Base-by-base conservation (phyloP, 129 eudicot genomes). In the Centrapalus pauciflorus region DNA sequence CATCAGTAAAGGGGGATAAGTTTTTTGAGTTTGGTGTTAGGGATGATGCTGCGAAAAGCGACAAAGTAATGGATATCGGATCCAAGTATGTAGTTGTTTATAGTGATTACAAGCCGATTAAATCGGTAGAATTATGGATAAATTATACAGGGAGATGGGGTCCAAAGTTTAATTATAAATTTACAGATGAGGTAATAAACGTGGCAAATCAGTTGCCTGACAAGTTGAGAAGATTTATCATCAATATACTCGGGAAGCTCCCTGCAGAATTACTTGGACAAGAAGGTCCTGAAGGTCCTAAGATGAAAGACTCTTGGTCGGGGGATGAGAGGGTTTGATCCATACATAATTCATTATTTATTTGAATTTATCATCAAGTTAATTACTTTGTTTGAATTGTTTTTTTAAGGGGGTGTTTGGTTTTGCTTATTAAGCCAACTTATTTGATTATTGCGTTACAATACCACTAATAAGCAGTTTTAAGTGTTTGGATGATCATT, bases 61-160 rank as follows among this genome's bases (percentile, higher is more conserved):
- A 20, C 11, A 64, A 55, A 3, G 28, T 64, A 50, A 77, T 77
- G 73, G 77, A 77, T 35, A 64, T 77, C 19, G 73, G 35, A 19
- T 46, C 49, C 1, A 57, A 27, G 8, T 64, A 77, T 41, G 16
- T 70, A 10, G 26, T 64, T 29, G 61, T 77, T 33, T 59, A 3
- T 14, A 28, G 50, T 4, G 73, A 77, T 59, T 28, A 63, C 25
- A 49, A 43, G 30, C 2, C 29, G 43, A 14, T 17, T 24, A 2
- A 2, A 0, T 10, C 7, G 9, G 3, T 35, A 45, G 28, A 70
- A 58, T 63, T 61, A 17, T 77, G 77, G 81, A 5, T 77, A 77
- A n/a, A 32, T 23, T 77, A 64, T 35, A 28, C 73, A 8, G 81
- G 81, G 16, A 55, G 77, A 64, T 77, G 81, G 73, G 81, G 81